A percentile compares a stretch with the other conserved stretches of the same genome.
Evolutionary conservation across 495 filamentous ascomycete species (phyloP).

Genomic region (Rhizodiscina lignyota): DNA sequence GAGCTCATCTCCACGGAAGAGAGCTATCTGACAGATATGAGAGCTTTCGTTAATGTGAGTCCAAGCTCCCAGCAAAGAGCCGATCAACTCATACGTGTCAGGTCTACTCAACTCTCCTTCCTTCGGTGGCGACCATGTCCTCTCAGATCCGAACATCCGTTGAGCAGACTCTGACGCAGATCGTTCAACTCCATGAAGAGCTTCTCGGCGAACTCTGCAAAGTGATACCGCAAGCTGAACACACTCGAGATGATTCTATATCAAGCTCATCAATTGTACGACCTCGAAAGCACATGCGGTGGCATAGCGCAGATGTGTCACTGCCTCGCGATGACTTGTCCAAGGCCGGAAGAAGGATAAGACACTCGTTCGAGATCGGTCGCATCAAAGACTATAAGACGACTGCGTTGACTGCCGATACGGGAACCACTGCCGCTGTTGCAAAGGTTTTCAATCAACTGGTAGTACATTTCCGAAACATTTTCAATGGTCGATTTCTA

Average conservation of each 20-base stretch:
- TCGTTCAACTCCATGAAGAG: conserved; percentile 55
- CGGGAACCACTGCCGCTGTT: conserved; percentile 54
- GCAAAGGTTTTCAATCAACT: conserved; percentile 61
- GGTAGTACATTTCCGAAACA: conserved; percentile 28
- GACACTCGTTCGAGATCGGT: conserved; percentile 19
- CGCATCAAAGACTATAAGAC: conserved; percentile 4
- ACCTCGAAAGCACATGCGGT: conserved; percentile 23
- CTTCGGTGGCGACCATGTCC: conserved; percentile 39
- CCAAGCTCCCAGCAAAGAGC: neutral
- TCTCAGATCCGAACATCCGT: conserved; percentile 40
- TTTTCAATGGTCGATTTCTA: no score
- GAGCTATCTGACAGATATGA: conserved; percentile 73
- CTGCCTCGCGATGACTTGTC: conserved; percentile 24
- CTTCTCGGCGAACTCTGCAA: conserved; percentile 48
- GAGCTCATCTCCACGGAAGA: conserved; percentile 78
- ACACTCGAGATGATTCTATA: conserved; percentile 23
- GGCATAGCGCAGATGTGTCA: conserved; percentile 44
- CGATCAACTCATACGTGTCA: conserved; percentile 14
- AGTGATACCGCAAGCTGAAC: conserved; percentile 44
- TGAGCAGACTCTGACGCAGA: conserved; percentile 49
- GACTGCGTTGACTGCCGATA: conserved; percentile 40
- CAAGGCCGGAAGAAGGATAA: conserved; percentile 9
- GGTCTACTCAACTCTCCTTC: conserved; percentile 52
- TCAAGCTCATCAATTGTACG: conserved; percentile 9
- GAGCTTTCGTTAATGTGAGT: conserved; percentile 66